These are phyloP conservation scores for Alternaria viburni DNA, from an alignment of 2,329 filamentous ascomycete genomes.

Conservation along the genomic window DNA sequence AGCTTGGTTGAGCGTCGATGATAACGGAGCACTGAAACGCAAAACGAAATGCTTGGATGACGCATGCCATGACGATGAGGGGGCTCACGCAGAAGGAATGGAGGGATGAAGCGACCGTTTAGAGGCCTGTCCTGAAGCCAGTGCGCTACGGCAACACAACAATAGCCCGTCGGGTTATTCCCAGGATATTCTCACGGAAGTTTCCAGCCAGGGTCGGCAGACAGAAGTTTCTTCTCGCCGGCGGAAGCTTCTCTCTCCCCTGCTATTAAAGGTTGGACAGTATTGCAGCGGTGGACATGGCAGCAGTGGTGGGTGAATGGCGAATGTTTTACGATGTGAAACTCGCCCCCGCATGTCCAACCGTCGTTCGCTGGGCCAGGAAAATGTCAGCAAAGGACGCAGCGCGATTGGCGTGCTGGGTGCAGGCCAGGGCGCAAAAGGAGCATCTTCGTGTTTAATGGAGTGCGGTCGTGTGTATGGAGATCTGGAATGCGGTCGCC, in stretches of 20 bases:
- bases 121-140: constrained; percentile 1
- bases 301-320: background rate
- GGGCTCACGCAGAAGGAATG: background rate
- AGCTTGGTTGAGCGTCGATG: background rate
- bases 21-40: background rate
- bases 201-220: background rate
- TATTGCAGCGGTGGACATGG: background rate
- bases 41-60: constrained; percentile 1
- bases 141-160: constrained; percentile 2
- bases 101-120: constrained; percentile 12
- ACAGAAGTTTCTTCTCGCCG: background rate
- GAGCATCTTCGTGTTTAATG: background rate
- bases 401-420: background rate
- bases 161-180: constrained; percentile 8
- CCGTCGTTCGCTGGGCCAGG: background rate
- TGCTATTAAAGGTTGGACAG: background rate
- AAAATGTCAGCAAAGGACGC: background rate
- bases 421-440: background rate
- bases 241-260: background rate
- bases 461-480: background rate
- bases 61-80: background rate
- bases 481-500: background rate
- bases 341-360: constrained; percentile 1
- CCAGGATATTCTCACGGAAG: background rate
- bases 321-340: background rate